Conservation (phyloP, 768 basidiomycete genomes). For the Amanita molliuscula region DNA sequence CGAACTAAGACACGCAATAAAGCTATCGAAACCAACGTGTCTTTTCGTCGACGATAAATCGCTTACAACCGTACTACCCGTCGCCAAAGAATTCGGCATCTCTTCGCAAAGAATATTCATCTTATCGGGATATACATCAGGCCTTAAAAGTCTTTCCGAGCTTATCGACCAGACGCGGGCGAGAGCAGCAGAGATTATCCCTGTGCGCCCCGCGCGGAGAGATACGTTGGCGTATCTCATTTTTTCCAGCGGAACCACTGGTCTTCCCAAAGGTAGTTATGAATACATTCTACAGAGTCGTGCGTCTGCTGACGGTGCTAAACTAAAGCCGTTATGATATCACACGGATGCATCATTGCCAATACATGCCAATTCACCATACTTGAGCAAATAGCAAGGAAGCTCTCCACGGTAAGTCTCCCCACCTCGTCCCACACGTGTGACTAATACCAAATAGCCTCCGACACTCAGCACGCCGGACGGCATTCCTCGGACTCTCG, state of each 20-base stretch:
- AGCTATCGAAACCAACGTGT: constrained; percentile 21
- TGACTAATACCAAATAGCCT: constrained; percentile 17
- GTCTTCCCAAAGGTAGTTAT: constrained; percentile 54
- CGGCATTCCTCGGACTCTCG: constrained; percentile 38
- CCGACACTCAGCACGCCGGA: constrained; percentile 29
- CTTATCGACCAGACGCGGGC: constrained; percentile 30
- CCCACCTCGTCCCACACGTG: not conserved
- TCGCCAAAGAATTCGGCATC: constrained; percentile 24
- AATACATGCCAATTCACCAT: constrained; percentile 29
- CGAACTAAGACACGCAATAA: constrained; percentile 25
- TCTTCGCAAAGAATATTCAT: constrained; percentile 37
- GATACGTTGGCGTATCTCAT: constrained; percentile 60
- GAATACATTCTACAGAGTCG: not conserved
- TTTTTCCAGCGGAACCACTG: constrained; percentile 74
- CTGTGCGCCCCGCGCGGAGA: constrained; percentile 32
- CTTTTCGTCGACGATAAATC: constrained; percentile 26
- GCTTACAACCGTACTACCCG: constrained; percentile 18
- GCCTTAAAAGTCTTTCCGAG: constrained; percentile 28
- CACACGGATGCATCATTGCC: constrained; percentile 51
- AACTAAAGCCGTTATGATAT: constrained; percentile 53
- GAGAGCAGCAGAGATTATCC: constrained; percentile 27
- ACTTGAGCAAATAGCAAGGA: constrained; percentile 16
- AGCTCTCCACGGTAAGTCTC: constrained; percentile 28
- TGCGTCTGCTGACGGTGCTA: not conserved
- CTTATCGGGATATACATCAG: constrained; percentile 32